A percentile compares a stretch with the other conserved stretches of the same genome.
phyloP scores from a whole-genome alignment of 768 basidiomycete genomes.

The Russula compacta region DNA sequence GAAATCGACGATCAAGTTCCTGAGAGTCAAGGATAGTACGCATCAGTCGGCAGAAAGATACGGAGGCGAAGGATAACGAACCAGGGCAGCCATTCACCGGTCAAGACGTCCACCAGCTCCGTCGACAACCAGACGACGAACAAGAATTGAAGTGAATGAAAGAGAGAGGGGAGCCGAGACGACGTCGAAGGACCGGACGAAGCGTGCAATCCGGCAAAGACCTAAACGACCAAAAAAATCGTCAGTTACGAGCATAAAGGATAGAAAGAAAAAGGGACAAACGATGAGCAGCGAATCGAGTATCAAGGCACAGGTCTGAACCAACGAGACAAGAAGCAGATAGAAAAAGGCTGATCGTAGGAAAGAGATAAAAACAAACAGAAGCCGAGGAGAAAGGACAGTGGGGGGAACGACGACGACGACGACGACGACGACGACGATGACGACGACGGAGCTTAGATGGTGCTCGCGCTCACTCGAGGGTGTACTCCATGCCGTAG shows the following conservation, averaged over 20 bases:
- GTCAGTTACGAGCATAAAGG: conserved; percentile 3
- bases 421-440: too few relatives aligned
- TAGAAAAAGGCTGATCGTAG: not conserved
- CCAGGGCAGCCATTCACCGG: conserved; percentile 1
- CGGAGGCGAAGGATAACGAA: conserved; percentile 15
- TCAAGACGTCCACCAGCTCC: conserved; percentile 8
- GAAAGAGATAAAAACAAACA: too few relatives aligned
- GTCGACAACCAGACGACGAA: conserved; percentile 1
- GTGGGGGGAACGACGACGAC: not conserved
- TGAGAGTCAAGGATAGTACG: conserved; percentile 14
- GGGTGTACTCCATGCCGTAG: conserved; percentile 15
- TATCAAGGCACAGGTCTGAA: not conserved
- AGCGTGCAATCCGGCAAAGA: conserved; percentile 2
- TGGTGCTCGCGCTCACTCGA: not conserved
- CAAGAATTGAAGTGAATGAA: not conserved
- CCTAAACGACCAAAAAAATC: conserved; percentile 2
- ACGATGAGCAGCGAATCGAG: not conserved
- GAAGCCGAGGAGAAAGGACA: conserved; percentile 4
- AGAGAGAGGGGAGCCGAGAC: not conserved
- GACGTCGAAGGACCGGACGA: not conserved
- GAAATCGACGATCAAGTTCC: conserved; percentile 9
- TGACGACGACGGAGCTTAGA: not conserved
- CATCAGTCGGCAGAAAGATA: conserved; percentile 6
- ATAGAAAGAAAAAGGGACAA: not conserved
- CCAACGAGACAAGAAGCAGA: conserved; percentile 12